phyloP scores from a whole-genome alignment of 768 basidiomycete genomes.

The Termitomyces sp. region DNA sequence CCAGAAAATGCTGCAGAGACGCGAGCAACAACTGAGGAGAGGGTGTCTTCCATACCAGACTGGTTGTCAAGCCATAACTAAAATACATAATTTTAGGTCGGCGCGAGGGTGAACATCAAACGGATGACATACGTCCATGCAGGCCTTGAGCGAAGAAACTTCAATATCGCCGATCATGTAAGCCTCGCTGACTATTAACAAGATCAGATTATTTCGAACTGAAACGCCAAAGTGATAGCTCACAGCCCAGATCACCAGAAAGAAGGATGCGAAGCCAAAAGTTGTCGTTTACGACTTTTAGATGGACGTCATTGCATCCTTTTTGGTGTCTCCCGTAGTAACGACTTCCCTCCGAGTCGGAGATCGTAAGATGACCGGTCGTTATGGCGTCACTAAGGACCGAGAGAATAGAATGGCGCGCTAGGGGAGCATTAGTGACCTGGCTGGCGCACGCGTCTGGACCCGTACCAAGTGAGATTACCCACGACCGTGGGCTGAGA shows the following conservation, averaged over 20 bases:
- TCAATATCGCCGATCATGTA: slow-evolving; percentile 70
- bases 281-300: slow-evolving; percentile 51
- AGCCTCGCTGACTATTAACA: slow-evolving; percentile 59
- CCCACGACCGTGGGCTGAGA: slow-evolving; percentile 44
- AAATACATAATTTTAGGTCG: slow-evolving; percentile 2
- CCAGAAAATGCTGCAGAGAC: slow-evolving; percentile 54
- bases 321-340: slow-evolving; percentile 54
- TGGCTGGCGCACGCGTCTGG: neutral
- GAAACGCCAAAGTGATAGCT: slow-evolving; percentile 18
- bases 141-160: slow-evolving; percentile 50
- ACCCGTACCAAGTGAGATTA: slow-evolving; percentile 40
- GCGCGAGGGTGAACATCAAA: neutral
- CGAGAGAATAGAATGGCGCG: slow-evolving; percentile 54
- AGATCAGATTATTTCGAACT: slow-evolving; percentile 9
- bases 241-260: slow-evolving; percentile 66
- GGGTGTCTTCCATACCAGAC: slow-evolving; percentile 47
- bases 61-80: slow-evolving; percentile 69
- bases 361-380: slow-evolving; percentile 54
- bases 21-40: slow-evolving; percentile 51
- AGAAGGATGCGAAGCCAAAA: slow-evolving; percentile 67
- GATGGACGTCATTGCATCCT: slow-evolving; percentile 54
- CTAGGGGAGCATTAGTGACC: slow-evolving; percentile 24
- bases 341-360: slow-evolving; percentile 54
- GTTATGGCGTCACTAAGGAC: slow-evolving; percentile 54
- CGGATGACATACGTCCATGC: slow-evolving; percentile 53